Conservation (phyloP, 2,329 filamentous ascomycete genomes). For the Microdochium nivale region DNA sequence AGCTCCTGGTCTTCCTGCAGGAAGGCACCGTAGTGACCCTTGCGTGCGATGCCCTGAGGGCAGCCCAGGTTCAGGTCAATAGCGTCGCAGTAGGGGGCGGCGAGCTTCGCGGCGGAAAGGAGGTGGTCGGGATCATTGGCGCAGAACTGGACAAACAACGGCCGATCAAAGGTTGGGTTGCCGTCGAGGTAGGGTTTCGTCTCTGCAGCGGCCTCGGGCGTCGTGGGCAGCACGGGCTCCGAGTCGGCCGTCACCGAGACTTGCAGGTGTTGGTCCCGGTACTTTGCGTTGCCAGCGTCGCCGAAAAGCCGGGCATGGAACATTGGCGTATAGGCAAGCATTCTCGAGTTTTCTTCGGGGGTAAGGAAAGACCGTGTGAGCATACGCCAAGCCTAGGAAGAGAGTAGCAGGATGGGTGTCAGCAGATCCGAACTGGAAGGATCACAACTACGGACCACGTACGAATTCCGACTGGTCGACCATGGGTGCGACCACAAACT, state of each 20-base stretch:
- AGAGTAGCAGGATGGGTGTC: constrained; percentile 1
- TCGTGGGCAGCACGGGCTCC: constrained; percentile 20
- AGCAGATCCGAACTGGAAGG: constrained; percentile 1
- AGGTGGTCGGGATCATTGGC: constrained; percentile 77
- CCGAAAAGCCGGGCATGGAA: constrained; percentile 84
- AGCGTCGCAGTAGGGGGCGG: constrained; percentile 84
- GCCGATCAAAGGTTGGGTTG: constrained; percentile 74
- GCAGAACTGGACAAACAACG: constrained; percentile 95
- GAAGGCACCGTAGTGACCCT: constrained; percentile 89
- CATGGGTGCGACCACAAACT: constrained; percentile 90
- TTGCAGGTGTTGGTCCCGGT: constrained; percentile 76
- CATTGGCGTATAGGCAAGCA: constrained; percentile 94
- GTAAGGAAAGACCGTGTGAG: constrained; percentile 88
- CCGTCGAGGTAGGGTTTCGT: constrained; percentile 65
- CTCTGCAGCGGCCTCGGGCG: constrained; percentile 21
- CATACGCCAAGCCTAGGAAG: constrained; percentile 80
- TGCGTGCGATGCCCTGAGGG: constrained; percentile 87
- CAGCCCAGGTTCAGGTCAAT: constrained; percentile 94
- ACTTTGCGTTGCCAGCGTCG: constrained; percentile 64
- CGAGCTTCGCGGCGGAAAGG: constrained; percentile 67
- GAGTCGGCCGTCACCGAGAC: constrained; percentile 27
- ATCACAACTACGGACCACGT: constrained; percentile 24
- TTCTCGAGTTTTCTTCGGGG: constrained; percentile 47
- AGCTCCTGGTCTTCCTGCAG: constrained; percentile 86
- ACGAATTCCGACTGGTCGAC: constrained; percentile 98